These are phyloP conservation scores for Phytophthora pseudosyringae DNA, from an alignment of 352 stramenopile genomes.

Conservation along the genomic window DNA sequence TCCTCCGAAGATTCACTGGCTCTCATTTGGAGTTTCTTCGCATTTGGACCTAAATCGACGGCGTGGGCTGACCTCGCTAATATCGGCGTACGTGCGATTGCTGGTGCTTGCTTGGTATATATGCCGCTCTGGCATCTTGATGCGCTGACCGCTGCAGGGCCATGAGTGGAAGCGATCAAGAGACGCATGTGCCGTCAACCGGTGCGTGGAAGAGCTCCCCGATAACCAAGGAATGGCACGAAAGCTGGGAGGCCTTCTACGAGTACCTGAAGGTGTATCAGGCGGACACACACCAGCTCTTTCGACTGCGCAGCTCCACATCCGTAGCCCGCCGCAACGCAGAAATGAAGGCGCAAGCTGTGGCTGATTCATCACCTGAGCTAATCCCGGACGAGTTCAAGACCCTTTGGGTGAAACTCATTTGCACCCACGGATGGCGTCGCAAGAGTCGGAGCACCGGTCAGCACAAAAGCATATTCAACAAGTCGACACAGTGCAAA, in stretches of 20 bases:
- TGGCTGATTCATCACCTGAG: background rate
- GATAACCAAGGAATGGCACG: constrained; percentile 14
- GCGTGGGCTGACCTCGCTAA: background rate
- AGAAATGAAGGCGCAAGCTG: constrained; percentile 1
- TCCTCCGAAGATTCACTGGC: background rate
- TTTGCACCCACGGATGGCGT: constrained; percentile 12
- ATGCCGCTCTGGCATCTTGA: background rate
- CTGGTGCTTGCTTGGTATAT: background rate
- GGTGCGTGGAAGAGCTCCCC: background rate
- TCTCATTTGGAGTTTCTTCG: background rate
- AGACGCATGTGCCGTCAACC: background rate
- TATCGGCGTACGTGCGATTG: background rate
- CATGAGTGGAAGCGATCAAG: constrained; percentile 9
- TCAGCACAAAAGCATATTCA: constrained; percentile 7
- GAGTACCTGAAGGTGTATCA: constrained; percentile 5
- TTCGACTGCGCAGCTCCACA: constrained; percentile 5
- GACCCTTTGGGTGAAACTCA: constrained; percentile 1
- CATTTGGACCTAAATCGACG: background rate
- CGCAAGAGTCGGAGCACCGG: constrained; percentile 7
- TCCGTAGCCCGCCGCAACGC: constrained; percentile 4
- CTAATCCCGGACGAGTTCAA: background rate
- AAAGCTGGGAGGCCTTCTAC: constrained; percentile 5
- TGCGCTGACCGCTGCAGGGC: background rate
- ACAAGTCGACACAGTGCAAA: constrained; percentile 10
- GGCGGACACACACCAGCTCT: constrained; percentile 9